Base-by-base conservation (phyloP, 192 early-diverging fungal species). In the Linnemannia elongata region DNA sequence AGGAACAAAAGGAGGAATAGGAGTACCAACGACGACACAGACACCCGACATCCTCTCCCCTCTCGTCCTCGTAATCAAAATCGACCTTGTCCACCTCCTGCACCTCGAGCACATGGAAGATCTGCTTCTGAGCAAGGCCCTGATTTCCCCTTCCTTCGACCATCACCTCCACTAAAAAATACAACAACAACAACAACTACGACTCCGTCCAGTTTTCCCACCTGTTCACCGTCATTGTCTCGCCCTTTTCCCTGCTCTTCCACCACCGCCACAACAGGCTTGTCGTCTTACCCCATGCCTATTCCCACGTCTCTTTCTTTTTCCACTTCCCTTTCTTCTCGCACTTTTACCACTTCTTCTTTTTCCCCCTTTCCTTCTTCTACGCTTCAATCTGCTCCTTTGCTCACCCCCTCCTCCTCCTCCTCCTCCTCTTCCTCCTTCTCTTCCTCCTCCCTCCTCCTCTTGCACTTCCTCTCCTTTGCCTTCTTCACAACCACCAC, bases 391-490 rank as follows among this genome's bases (percentile, higher is more conserved):
- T 39, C 41, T 39, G 45, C 49, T 41, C 30, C 69, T 39, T 13
- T 71, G n/a, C n/a, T n/a, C n/a, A n/a, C 12, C 20, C 36, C 6
- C 20, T 17, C 35, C 33, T 41, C 13, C 20, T 15, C 17, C 18
- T 41, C 41, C n/a, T 36, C 4, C 38, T 18, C 9, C 71, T 38
- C 27, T 13, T 68, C 38, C 35, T 20, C 6, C 33, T 74, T 22
- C 27, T 30, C 35, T 41, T 8, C 15, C 76, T 27, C 55, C 24
- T 44, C 75, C 38, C n/a, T 49, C 76, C 44, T 41, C 20, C 24
- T 60, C 72, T 71, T 52, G 24, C 75, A 27, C 49, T 57, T 27
- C 57, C 36, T 57, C 57, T 20, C 54, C 63, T 52, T 68, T 52
- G 49, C 49, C 49, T 52, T 60, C 20, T 30, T 39, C 78, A 75